Conservation (phyloP, 805 yeast genomes). For the Candida wancherniae region DNA sequence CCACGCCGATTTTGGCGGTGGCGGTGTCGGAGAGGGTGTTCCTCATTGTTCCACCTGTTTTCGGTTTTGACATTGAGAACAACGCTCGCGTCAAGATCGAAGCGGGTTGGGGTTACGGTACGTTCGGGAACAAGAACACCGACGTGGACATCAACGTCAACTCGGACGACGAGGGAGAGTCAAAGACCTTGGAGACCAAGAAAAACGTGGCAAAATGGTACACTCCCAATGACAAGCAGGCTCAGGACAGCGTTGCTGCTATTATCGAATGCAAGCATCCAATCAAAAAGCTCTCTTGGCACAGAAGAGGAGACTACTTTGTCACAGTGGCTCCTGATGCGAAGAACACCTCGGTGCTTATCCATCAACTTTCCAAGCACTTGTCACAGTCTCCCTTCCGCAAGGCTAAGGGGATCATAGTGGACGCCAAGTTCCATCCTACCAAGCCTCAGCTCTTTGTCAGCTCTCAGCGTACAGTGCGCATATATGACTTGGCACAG, state of each 20-base stretch:
- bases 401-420: constrained; percentile 87
- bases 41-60: constrained; percentile 83
- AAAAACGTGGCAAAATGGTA: constrained; percentile 74
- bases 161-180: constrained; percentile 29
- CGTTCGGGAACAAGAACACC: constrained; percentile 50
- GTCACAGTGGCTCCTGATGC: constrained; percentile 96
- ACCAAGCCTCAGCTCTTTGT: constrained; percentile 90
- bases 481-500: constrained; percentile 84
- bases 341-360: constrained; percentile 80
- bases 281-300: constrained; percentile 88
- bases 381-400: constrained; percentile 93
- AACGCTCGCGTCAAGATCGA: constrained; percentile 74
- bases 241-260: constrained; percentile 62
- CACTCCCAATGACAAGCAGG: constrained; percentile 63
- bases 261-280: constrained; percentile 62
- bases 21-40: constrained; percentile 77
- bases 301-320: constrained; percentile 93
- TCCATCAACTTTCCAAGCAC: constrained; percentile 93
- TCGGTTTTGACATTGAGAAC: constrained; percentile 84
- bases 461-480: constrained; percentile 86
- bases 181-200: constrained; percentile 21
- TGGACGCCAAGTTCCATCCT: constrained; percentile 97
- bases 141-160: constrained; percentile 32
- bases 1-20: constrained; percentile 75
- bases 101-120: constrained; percentile 85